Base-by-base conservation (phyloP, 139 green algal genomes). In the Marvania coccoides region DNA sequence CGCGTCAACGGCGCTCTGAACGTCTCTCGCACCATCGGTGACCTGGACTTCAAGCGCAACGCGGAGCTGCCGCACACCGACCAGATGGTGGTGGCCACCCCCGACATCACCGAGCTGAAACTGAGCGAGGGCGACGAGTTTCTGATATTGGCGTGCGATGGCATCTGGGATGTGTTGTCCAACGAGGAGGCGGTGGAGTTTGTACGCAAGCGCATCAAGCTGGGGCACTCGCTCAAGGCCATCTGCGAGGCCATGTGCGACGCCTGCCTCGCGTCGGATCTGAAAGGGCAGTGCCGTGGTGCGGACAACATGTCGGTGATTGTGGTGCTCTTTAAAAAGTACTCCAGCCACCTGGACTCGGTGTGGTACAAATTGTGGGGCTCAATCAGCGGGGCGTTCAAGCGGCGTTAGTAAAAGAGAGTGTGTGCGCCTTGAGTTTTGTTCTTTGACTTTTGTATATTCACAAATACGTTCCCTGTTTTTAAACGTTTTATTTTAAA, bases 1-100 rank as follows among this genome's bases (percentile, higher is more conserved):
- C 76, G 91, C 28, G 91, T 97, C 8, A 97, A 97, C 47, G 91
- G 90, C 71, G 93, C 93, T 46, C 78, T 97, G 2, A 96, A 98
- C 70, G 79, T 98, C 65, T 93, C 83, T 3, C 83, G 93, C 30
- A 93, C 93, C 3, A 92, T 98, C 51, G 93, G 93, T 0, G 93
- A 98, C 71, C 79, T 98, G 24, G 91, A 94, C 64, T 97, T 96
- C 75, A 97, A 97, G 83, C 68, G 65, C 61, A 91, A 93, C 53
- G 47, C 56, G 8, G 51, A 74, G 10, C 47, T 79, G 40, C 23
- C 34, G n/a, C 47, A 60, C 26, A 36, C 33, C 6, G 62, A 79
- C 28, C 72, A 79, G 59, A 79, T 78, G 71, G 71, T 90, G 64
- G 85, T 95, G 61, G 91, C 87, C 33, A 88, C 87, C 10, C 88